A percentile compares a stretch with the other conserved stretches of the same genome.
These are phyloP conservation scores for Penicillium cataractarum DNA, from an alignment of 495 filamentous ascomycete species.

Conservation along the genomic window DNA sequence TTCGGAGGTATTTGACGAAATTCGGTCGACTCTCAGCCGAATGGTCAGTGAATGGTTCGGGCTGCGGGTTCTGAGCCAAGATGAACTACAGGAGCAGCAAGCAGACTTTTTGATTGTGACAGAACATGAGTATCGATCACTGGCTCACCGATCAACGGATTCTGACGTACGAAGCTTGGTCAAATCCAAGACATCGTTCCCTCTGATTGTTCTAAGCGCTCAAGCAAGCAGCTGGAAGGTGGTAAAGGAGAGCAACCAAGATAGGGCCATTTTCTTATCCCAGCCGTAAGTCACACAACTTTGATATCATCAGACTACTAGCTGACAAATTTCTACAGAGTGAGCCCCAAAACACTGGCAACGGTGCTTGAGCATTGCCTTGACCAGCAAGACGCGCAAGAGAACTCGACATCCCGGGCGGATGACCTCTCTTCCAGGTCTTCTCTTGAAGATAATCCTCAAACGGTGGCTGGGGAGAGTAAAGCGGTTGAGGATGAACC, in stretches of 20 bases:
- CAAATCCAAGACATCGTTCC: conserved; percentile 12
- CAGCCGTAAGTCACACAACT: conserved; percentile 27
- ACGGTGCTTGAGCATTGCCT: conserved; percentile 27
- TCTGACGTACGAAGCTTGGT: conserved; percentile 16
- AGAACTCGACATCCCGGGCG: not conserved
- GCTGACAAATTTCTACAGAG: conserved; percentile 11
- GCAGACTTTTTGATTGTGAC: conserved; percentile 30
- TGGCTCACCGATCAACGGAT: conserved; percentile 7
- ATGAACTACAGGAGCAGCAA: conserved; percentile 22
- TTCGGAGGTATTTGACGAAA: conserved; percentile 19
- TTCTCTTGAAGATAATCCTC: not conserved
- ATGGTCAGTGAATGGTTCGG: conserved; percentile 40
- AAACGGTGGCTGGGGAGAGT: not conserved
- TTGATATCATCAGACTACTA: not conserved
- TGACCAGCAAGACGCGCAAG: not conserved
- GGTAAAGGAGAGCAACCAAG: conserved; percentile 20
- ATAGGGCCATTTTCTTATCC: conserved; percentile 26
- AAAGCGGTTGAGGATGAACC: not conserved
- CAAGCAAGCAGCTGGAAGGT: conserved; percentile 25
- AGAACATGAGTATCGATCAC: conserved; percentile 26
- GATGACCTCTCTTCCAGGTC: not conserved
- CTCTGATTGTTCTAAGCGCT: conserved; percentile 28
- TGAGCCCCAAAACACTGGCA: conserved; percentile 30
- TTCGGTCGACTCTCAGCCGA: conserved; percentile 19
- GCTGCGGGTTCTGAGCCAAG: conserved; percentile 32